Percentiles rank a stretch among this genome's conserved stretches.
Evolutionary conservation across 2,329 filamentous ascomycete species (phyloP).

Genomic region (Cercospora citrullina): DNA sequence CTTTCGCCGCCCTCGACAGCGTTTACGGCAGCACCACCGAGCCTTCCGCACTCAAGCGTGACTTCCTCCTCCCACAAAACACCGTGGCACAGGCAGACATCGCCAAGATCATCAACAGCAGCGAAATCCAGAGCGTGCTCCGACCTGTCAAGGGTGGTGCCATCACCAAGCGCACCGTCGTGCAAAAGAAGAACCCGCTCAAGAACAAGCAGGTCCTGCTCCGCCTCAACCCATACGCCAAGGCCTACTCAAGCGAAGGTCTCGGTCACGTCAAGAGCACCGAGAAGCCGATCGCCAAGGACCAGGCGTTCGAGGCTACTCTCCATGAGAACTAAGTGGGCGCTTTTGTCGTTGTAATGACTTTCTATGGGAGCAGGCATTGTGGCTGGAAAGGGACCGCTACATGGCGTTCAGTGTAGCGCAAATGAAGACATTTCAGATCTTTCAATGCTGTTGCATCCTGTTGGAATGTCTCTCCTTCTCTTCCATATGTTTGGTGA

Average conservation of each 20-base stretch:
- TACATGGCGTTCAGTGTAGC: conserved; percentile 29
- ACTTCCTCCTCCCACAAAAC: conserved; percentile 95
- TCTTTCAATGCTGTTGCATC: conserved; percentile 1
- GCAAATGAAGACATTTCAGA: conserved; percentile 21
- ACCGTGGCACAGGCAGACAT: conserved; percentile 93
- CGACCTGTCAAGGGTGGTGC: conserved; percentile 86
- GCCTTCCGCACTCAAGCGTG: conserved; percentile 93
- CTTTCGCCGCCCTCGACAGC: conserved; percentile 93
- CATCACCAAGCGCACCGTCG: conserved; percentile 81
- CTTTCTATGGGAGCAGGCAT: conserved; percentile 26
- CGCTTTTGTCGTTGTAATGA: conserved; percentile 23
- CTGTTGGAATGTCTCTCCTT: background rate
- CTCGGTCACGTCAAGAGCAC: conserved; percentile 68
- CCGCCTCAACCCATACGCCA: conserved; percentile 96
- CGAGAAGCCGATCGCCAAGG: conserved; percentile 60
- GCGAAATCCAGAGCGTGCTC: conserved; percentile 95
- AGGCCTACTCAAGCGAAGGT: conserved; percentile 83
- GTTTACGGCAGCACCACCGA: conserved; percentile 94
- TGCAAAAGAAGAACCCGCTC: conserved; percentile 99
- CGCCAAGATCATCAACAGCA: conserved; percentile 97
- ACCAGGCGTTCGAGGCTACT: conserved; percentile 53
- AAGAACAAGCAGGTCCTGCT: conserved; percentile 98
- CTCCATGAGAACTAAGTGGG: conserved; percentile 51
- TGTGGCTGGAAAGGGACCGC: conserved; percentile 23
- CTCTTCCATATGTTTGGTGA: background rate